Base-by-base conservation (phyloP, 768 basidiomycete genomes). In the Calocera viscosa region DNA sequence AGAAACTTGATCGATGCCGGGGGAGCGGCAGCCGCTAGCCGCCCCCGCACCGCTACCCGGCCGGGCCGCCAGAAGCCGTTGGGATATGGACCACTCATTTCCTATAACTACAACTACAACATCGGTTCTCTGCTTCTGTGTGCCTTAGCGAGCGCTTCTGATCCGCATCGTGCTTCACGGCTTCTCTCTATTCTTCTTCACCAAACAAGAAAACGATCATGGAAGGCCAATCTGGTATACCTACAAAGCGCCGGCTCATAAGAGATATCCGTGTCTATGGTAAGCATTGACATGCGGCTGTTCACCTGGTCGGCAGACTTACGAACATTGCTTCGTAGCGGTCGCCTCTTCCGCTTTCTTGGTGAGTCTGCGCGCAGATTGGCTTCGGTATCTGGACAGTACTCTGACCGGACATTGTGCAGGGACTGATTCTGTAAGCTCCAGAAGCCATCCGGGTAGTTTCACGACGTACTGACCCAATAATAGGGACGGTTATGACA, bases 61-160 rank as follows among this genome's bases (percentile, higher is more conserved):
- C 53, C 53, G 53, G 53, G 26, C 53, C 53, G 53, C 53, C 53
- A 60, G 43, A 10, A 28, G 26, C 53, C 53, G 53, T 60, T 60
- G 53, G 53, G 26, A 60, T 60, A 60, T 32, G 14, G 53, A 60
- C 53, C 30, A 60, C 53, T 19, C 14, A 10, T 60, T 26, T 32
- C 22, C 26, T 60, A 60, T 60, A 28, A 28, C 53, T 28, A 10
- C 5, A 26, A 19, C n/a, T n/a, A n/a, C n/a, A n/a, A n/a, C n/a
- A n/a, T n/a, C n/a, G 26, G 24, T 19, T 16, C 53, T 32, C 26
- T 60, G 53, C 26, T 60, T 60, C 53, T 60, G 11, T 26, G 53
- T 32, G 22, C 53, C 24, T 28, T 19, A 60, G 5, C 53, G 53
- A 60, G 53, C 30, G 53, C 53, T 60, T 60, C 53, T 60, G 14